These are phyloP conservation scores for Antrodiella citrinella DNA, from an alignment of 768 basidiomycete genomes.

Conservation along the genomic window DNA sequence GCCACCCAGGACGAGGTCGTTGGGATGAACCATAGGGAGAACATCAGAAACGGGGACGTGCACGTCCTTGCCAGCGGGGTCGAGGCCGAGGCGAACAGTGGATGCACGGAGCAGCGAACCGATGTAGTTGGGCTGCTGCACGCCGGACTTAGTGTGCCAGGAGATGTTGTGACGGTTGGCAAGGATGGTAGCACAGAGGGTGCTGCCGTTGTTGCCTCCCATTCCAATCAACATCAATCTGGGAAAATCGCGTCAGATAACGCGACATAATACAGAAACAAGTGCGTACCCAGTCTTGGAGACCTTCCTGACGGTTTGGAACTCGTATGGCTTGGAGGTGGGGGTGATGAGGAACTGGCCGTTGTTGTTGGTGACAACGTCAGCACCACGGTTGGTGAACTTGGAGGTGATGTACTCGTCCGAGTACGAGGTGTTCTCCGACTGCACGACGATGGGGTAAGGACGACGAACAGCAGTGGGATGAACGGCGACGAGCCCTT, in stretches of 20 bases:
- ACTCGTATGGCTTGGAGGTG: slow-evolving; percentile 75
- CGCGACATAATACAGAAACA: slow-evolving; percentile 2
- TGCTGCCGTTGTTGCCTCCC: slow-evolving; percentile 96
- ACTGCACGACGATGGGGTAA: slow-evolving; percentile 70
- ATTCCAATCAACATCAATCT: slow-evolving; percentile 96
- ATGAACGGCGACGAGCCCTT: slow-evolving; percentile 65
- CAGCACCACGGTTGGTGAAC: slow-evolving; percentile 73
- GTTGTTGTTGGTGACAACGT: slow-evolving; percentile 60
- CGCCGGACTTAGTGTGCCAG: slow-evolving; percentile 90
- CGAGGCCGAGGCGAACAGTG: slow-evolving; percentile 84
- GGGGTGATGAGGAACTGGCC: slow-evolving; percentile 78
- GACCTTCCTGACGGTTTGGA: slow-evolving; percentile 82
- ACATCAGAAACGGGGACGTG: slow-evolving; percentile 89
- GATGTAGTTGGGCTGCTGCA: slow-evolving; percentile 96
- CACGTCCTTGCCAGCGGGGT: slow-evolving; percentile 84
- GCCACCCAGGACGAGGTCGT: slow-evolving; percentile 94
- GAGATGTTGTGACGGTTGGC: slow-evolving; percentile 92
- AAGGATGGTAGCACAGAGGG: slow-evolving; percentile 87
- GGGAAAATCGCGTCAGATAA: slow-evolving; percentile 8
- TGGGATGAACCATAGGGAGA: slow-evolving; percentile 96
- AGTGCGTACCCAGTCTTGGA: slow-evolving; percentile 82
- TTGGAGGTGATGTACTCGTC: slow-evolving; percentile 78
- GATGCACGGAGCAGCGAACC: slow-evolving; percentile 95
- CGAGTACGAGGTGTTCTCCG: slow-evolving; percentile 73
- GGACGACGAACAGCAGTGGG: slow-evolving; percentile 80